Evolutionary conservation across 257 asterid species (phyloP), one percentile per base, ranked within the genome.

Genomic region (Ehretia macrophylla): DNA sequence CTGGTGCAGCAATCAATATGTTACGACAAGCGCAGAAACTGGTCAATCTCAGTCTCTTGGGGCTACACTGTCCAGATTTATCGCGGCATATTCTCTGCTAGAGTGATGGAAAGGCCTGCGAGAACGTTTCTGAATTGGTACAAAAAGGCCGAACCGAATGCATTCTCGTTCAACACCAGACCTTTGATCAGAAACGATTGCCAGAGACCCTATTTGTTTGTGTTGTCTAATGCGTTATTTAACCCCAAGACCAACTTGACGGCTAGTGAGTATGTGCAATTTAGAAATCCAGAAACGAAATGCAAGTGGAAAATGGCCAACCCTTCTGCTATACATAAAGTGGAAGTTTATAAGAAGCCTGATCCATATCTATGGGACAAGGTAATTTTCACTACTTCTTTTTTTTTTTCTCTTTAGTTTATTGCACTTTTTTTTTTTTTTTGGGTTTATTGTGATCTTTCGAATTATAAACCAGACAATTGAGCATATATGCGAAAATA

Each of bases 1-100:
- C 67, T 81, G 14, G 61, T 55, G 70, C 87, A 81, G 35, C 87
- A 77, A 23, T 81, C 86, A 8, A 77, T 77, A n/a, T 81, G 87
- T 47, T 81, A 77, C 40, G 78, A 77, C 56, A 61, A 50, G 38
- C 51, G n/a, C 19, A 63, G 60, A 0, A 56, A 42, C 44, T 81
- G 87, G 84, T 74, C 84, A 9, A 53, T 77, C 13, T 74, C 84
- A 0, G 64, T 77, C 46, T 75, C 84, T 4, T 81, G 81, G 87
- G 87, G 82, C 5, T 81, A 66, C n/a, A 51, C 71, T 1, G 65
- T 69, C 52, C 87, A 81, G 37, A 72, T 81, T 14, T n/a, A 64
- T 46, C 55, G 76, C 0, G 81, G 81, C 5, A 11, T 72, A 10
- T 19, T 75, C 21, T 22, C 65, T 0, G 78, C 84, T 22, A 57